A percentile compares a stretch with the other conserved stretches of the same genome.
These are phyloP conservation scores for Pholiota adiposa DNA, from an alignment of 1,284 basidiomycete genomes.

Conservation along the genomic window DNA sequence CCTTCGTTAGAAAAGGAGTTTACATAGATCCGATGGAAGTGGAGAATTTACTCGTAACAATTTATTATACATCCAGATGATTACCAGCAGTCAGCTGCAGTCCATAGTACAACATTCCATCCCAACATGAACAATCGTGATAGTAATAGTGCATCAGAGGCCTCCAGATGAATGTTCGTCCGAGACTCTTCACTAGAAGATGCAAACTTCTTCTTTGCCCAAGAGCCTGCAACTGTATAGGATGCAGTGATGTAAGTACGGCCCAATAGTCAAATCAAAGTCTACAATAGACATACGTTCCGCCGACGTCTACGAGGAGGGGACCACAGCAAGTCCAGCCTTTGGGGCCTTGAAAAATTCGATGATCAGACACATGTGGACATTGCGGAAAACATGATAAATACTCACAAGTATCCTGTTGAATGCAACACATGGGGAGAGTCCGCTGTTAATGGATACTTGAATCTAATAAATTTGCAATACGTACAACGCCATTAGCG, in stretches of 20 bases:
- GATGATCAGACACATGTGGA: background rate
- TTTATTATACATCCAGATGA: background rate
- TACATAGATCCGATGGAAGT: background rate
- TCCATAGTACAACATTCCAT: background rate
- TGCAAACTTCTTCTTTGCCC: background rate
- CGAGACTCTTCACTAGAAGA: background rate
- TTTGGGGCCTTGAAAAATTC: background rate
- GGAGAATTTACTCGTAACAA: background rate
- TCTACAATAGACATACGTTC: background rate
- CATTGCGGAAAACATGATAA: background rate
- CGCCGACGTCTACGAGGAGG: background rate
- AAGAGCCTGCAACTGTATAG: background rate
- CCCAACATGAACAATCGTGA: too few relatives aligned
- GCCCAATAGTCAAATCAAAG: background rate
- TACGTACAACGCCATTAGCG: background rate
- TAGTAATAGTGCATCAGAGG: too few relatives aligned
- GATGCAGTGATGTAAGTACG: background rate
- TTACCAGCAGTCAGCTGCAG: background rate
- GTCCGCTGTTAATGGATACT: background rate
- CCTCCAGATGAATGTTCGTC: too few relatives aligned
- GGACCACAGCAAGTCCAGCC: background rate
- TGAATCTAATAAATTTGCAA: background rate
- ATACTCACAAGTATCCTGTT: background rate
- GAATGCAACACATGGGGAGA: background rate
- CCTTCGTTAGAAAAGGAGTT: too few relatives aligned